These are phyloP conservation scores for Diphasiastrum complanatum DNA, from an alignment of 83 land plant species.

Conservation along the genomic window DNA sequence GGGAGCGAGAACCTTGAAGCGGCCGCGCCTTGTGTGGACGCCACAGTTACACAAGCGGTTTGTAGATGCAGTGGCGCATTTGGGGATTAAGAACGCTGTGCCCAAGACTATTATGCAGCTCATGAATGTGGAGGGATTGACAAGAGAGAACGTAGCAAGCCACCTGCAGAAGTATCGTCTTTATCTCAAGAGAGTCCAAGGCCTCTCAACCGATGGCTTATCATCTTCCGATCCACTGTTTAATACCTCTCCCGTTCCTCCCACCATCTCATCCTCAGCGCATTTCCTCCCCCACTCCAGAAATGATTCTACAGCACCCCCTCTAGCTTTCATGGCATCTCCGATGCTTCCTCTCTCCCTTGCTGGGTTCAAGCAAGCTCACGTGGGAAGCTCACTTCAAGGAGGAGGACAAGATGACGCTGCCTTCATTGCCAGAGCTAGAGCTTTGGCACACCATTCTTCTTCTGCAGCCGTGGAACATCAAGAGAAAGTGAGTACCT, in stretches of 20 bases:
- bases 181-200: constrained; percentile 23
- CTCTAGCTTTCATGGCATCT: too few relatives aligned
- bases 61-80: too few relatives aligned
- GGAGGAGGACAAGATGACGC: too few relatives aligned
- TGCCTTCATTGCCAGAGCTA: too few relatives aligned
- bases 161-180: constrained; percentile 28
- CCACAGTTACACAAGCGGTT: background rate
- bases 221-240: constrained; percentile 36
- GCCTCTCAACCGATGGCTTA: constrained; percentile 26
- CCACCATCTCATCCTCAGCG: constrained; percentile 16
- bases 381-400: too few relatives aligned
- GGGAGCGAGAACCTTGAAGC: background rate
- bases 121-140: constrained; percentile 32
- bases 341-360: too few relatives aligned
- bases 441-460: too few relatives aligned
- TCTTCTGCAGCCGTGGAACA: too few relatives aligned
- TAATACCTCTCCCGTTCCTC: constrained; percentile 34
- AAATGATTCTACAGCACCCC: too few relatives aligned
- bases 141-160: constrained; percentile 27
- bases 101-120: constrained; percentile 27
- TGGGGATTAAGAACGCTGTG: too few relatives aligned
- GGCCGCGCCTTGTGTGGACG: background rate
- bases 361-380: too few relatives aligned
- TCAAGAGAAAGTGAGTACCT: too few relatives aligned
- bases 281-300: constrained; percentile 7